phyloP scores from a whole-genome alignment of 1,139 yeast genomes.

The Geotrichum klebahnii region DNA sequence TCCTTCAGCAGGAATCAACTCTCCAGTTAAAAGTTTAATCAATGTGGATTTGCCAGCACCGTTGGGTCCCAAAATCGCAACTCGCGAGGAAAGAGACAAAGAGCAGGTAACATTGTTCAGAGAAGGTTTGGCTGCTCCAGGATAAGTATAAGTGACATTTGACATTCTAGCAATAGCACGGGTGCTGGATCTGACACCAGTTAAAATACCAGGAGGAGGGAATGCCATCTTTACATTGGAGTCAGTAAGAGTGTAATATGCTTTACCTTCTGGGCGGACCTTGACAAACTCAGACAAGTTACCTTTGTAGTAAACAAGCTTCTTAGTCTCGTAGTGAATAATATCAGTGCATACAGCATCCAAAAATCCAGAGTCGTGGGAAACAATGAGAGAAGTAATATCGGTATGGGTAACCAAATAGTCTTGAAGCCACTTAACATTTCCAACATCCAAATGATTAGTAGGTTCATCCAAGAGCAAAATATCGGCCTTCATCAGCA shows the following conservation, averaged over 20 bases:
- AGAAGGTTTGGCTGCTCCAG: slow-evolving; percentile 84
- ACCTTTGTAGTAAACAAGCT: slow-evolving; percentile 92
- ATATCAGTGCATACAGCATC: slow-evolving; percentile 95
- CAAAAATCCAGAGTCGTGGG: slow-evolving; percentile 95
- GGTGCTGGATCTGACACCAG: slow-evolving; percentile 93
- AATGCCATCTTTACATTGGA: slow-evolving; percentile 92
- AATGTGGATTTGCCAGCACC: slow-evolving; percentile 98
- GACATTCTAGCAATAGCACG: slow-evolving; percentile 91
- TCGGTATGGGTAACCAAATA: slow-evolving; percentile 71
- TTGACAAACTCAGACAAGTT: slow-evolving; percentile 88
- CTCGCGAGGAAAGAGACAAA: slow-evolving; percentile 86
- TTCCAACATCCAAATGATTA: slow-evolving; percentile 91
- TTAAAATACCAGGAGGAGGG: slow-evolving; percentile 96
- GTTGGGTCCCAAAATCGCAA: slow-evolving; percentile 93
- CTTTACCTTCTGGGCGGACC: slow-evolving; percentile 91
- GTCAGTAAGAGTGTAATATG: slow-evolving; percentile 93
- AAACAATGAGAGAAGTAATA: slow-evolving; percentile 90
- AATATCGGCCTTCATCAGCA: slow-evolving; percentile 96
- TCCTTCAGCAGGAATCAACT: slow-evolving; percentile 79
- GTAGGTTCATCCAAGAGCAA: slow-evolving; percentile 96
- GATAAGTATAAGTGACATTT: slow-evolving; percentile 82
- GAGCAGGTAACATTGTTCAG: slow-evolving; percentile 77
- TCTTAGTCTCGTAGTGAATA: slow-evolving; percentile 93
- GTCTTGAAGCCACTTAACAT: slow-evolving; percentile 91
- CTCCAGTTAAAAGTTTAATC: slow-evolving; percentile 89